A percentile compares a stretch with the other conserved stretches of the same genome.
These are phyloP conservation scores for Isatis tinctoria DNA, from an alignment of 345 rosid genomes.

Conservation along the genomic window DNA sequence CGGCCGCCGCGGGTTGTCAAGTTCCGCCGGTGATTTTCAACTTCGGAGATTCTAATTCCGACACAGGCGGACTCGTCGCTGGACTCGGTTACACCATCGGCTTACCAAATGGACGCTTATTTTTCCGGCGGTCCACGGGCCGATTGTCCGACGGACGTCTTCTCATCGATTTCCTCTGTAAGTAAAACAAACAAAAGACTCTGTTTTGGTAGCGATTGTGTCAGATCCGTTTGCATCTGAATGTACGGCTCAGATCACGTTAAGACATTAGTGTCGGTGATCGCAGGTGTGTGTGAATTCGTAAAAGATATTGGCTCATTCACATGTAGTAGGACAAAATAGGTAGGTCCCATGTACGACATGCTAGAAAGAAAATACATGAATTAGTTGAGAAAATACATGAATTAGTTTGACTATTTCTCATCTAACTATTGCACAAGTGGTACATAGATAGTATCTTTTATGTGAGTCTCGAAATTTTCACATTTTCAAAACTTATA, in stretches of 20 bases:
- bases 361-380: background rate
- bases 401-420: background rate
- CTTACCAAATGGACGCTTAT: conserved; percentile 17
- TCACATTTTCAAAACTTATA: no score
- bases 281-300: background rate
- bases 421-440: background rate
- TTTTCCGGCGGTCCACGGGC: conserved; percentile 67
- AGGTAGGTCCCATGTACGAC: background rate
- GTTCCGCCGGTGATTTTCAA: conserved; percentile 66
- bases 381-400: no score
- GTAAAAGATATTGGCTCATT: background rate
- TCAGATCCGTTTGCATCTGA: background rate
- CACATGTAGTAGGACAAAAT: background rate
- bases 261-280: conserved; percentile 14
- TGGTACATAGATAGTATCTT: background rate
- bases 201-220: background rate
- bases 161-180: conserved; percentile 74
- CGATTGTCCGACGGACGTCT: conserved; percentile 80
- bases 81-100: conserved; percentile 31
- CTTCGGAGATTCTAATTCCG: conserved; percentile 37
- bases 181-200: conserved; percentile 4
- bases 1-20: conserved; percentile 34
- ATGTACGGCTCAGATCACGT: conserved; percentile 4
- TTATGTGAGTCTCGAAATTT: no score
- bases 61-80: conserved; percentile 45